Percentiles rank a stretch among this genome's conserved stretches.
These are phyloP conservation scores for Camillea tinctor DNA, from an alignment of 2,329 filamentous ascomycete species.

Conservation along the genomic window DNA sequence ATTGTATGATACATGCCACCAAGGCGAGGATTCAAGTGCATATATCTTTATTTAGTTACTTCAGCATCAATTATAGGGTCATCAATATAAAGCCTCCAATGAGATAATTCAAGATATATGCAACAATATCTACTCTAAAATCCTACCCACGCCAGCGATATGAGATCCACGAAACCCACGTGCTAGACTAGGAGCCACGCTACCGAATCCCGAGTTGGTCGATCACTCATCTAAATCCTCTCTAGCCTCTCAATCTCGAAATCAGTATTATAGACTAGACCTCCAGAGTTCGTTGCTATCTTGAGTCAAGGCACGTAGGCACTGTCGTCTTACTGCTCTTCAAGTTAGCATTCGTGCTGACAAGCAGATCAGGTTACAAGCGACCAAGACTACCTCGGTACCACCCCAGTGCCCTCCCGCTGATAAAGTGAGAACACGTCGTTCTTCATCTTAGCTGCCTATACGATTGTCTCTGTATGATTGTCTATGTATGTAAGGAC, in stretches of 20 bases:
- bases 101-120: not conserved
- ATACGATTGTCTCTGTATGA: not conserved
- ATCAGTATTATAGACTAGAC: not conserved
- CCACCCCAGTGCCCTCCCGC: no score
- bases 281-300: not conserved
- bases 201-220: not conserved
- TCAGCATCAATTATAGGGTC: not conserved
- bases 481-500: not conserved
- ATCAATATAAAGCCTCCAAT: not conserved
- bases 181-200: not conserved
- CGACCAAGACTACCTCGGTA: not conserved
- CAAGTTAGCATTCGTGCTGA: not conserved
- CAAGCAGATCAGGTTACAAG: not conserved
- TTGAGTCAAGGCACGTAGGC: not conserved
- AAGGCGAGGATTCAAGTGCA: not conserved
- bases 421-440: not conserved
- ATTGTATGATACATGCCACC: not conserved
- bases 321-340: not conserved
- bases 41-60: not conserved
- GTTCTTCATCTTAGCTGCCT: not conserved
- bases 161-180: not conserved
- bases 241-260: not conserved
- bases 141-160: not conserved
- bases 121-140: not conserved
- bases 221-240: not conserved